A percentile compares a stretch with the other conserved stretches of the same genome.
Evolutionary conservation across 345 rosid species (phyloP).

Genomic region (Streptanthus diversifolius): DNA sequence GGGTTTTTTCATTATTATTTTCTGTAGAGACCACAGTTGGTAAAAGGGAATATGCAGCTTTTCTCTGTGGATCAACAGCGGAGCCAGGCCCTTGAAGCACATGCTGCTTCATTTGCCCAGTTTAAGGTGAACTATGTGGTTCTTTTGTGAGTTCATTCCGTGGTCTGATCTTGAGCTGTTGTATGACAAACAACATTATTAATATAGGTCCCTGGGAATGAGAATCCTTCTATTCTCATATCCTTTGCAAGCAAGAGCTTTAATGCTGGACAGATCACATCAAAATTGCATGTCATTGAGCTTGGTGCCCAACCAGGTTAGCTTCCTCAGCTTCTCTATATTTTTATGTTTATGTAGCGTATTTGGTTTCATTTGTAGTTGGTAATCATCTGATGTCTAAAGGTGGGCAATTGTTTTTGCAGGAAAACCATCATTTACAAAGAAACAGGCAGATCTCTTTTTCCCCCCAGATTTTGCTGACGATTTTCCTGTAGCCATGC

Average conservation of each 20-base stretch:
- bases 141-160: neutral
- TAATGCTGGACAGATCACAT: conserved; percentile 89
- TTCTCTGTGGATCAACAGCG: conserved; percentile 97
- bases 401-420: conserved; percentile 16
- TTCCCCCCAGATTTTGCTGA: conserved; percentile 99
- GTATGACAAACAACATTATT: conserved; percentile 12
- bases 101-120: conserved; percentile 97
- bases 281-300: conserved; percentile 94
- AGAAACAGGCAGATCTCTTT: conserved; percentile 98
- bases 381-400: conserved; percentile 4
- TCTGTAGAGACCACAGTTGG: conserved; percentile 81
- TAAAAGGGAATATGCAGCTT: conserved; percentile 95
- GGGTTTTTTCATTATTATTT: conserved; percentile 14
- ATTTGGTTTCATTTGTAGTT: neutral
- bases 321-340: conserved; percentile 5
- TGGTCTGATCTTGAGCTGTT: conserved; percentile 15
- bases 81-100: conserved; percentile 99
- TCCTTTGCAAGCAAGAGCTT: conserved; percentile 85
- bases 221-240: conserved; percentile 84
- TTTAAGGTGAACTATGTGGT: conserved; percentile 52
- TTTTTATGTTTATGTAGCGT: conserved; percentile 3
- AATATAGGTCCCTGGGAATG: conserved; percentile 83
- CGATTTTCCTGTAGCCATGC: conserved; percentile 99
- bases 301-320: conserved; percentile 99
- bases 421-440: conserved; percentile 92